phyloP scores from a whole-genome alignment of 2,329 filamentous ascomycete genomes.

The Diatrype stigma region DNA sequence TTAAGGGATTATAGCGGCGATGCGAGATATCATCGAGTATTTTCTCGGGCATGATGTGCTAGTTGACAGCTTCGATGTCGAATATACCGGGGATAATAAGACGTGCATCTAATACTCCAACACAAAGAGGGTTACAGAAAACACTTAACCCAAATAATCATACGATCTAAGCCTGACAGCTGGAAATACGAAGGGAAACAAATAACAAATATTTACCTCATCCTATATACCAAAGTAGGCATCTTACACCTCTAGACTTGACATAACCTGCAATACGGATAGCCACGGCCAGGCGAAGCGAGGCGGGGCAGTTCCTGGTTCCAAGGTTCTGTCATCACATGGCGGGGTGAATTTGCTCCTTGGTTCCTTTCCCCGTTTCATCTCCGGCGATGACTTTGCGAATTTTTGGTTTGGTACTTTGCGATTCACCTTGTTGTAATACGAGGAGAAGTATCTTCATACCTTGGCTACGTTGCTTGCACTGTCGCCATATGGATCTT shows the following conservation, averaged over 20 bases:
- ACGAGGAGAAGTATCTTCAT: neutral
- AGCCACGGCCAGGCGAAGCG: neutral
- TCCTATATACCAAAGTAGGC: too few species aligned
- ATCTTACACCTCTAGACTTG: neutral
- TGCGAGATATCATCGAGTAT: constrained; percentile 96
- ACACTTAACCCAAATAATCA: too few species aligned
- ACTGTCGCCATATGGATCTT: too few species aligned
- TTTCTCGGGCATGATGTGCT: constrained; percentile 59
- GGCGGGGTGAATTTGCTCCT: neutral
- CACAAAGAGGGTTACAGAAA: neutral
- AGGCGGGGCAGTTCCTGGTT: too few species aligned
- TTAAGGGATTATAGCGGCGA: constrained; percentile 85
- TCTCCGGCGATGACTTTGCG: neutral
- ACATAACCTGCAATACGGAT: neutral
- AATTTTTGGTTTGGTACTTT: neutral
- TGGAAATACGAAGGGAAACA: neutral
- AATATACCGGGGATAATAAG: too few species aligned
- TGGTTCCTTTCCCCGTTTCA: neutral
- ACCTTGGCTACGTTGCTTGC: too few species aligned
- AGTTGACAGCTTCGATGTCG: neutral
- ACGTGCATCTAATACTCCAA: too few species aligned
- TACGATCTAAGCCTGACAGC: neutral
- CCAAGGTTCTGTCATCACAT: neutral
- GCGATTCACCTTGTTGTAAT: neutral
- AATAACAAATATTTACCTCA: constrained; percentile 1